Percentiles rank a stretch among this genome's conserved stretches.
phyloP scores from a whole-genome alignment of 805 yeast genomes.

The Yarrowia alimentaria region DNA sequence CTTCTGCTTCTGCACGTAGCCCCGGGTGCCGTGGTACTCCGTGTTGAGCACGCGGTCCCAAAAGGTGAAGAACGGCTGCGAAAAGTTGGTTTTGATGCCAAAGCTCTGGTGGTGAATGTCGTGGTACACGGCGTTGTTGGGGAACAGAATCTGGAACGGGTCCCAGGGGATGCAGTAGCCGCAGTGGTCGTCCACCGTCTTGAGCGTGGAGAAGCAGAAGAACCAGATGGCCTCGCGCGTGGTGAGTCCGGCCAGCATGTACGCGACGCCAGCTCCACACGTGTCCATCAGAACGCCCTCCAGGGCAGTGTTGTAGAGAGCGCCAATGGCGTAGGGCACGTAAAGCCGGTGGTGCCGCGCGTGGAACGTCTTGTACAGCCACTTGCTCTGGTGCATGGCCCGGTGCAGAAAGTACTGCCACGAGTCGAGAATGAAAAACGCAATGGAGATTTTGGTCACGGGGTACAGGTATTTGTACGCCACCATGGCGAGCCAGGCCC shows the following conservation, averaged over 20 bases:
- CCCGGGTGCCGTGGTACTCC: constrained; percentile 63
- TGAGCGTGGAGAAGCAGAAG: constrained; percentile 85
- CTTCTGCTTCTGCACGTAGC: constrained; percentile 63
- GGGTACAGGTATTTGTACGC: constrained; percentile 41
- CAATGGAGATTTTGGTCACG: constrained; percentile 52
- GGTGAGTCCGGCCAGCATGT: constrained; percentile 57
- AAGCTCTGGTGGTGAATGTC: constrained; percentile 97
- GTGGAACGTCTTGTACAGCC: constrained; percentile 76
- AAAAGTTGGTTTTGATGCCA: constrained; percentile 88
- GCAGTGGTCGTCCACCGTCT: constrained; percentile 97
- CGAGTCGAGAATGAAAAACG: constrained; percentile 77
- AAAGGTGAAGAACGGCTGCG: constrained; percentile 93
- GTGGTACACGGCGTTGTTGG: constrained; percentile 92
- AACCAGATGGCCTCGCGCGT: constrained; percentile 75
- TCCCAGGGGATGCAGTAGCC: constrained; percentile 95
- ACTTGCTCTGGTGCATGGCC: constrained; percentile 78
- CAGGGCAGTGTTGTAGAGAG: constrained; percentile 87
- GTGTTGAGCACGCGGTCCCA: constrained; percentile 83
- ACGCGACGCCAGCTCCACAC: constrained; percentile 84
- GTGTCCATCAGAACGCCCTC: constrained; percentile 95
- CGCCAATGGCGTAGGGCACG: constrained; percentile 97
- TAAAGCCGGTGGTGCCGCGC: constrained; percentile 92
- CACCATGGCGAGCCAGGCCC: constrained; percentile 53
- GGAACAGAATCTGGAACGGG: constrained; percentile 84
- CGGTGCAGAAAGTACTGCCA: constrained; percentile 96